phyloP scores from a whole-genome alignment of 23 red algal genomes.

The Cyanidioschyzon merolae region DNA sequence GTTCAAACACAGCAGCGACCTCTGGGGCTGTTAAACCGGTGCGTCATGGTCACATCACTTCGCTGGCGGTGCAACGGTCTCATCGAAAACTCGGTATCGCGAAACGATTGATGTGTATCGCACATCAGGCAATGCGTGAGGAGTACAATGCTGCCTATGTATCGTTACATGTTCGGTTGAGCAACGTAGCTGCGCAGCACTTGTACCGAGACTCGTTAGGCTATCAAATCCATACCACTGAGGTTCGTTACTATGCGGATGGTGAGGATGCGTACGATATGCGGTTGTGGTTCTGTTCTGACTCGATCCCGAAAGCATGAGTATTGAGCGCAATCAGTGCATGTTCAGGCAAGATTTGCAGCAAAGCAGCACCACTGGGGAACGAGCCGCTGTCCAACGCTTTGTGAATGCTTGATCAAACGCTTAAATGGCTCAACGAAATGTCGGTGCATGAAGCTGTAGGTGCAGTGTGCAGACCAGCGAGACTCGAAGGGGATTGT shows the following conservation, averaged over 20 bases:
- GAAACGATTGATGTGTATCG: slow-evolving; percentile 60
- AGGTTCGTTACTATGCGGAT: slow-evolving; percentile 94
- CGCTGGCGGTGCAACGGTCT: slow-evolving; percentile 76
- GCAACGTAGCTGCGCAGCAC: slow-evolving; percentile 89
- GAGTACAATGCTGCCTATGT: slow-evolving; percentile 64
- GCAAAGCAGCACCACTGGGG: no score
- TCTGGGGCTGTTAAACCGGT: slow-evolving; percentile 11
- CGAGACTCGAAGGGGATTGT: no score
- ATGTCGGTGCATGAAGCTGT: no score
- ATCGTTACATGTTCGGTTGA: slow-evolving; percentile 83
- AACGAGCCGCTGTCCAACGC: no score
- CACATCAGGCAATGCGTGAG: slow-evolving; percentile 81
- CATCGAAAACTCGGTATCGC: slow-evolving; percentile 87
- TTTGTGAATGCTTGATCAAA: no score
- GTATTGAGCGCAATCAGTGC: no score
- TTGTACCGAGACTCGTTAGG: slow-evolving; percentile 73
- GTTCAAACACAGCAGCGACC: not conserved
- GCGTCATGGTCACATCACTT: slow-evolving; percentile 91
- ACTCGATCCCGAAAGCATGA: not conserved
- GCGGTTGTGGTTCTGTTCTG: slow-evolving; percentile 42
- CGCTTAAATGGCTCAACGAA: no score
- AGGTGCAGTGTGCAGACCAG: no score
- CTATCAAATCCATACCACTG: slow-evolving; percentile 72
- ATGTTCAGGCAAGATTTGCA: no score
- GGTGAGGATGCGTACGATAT: slow-evolving; percentile 96